Evolutionary conservation across 768 basidiomycete genomes (phyloP).

Genomic region (Kwoniella sp.): DNA sequence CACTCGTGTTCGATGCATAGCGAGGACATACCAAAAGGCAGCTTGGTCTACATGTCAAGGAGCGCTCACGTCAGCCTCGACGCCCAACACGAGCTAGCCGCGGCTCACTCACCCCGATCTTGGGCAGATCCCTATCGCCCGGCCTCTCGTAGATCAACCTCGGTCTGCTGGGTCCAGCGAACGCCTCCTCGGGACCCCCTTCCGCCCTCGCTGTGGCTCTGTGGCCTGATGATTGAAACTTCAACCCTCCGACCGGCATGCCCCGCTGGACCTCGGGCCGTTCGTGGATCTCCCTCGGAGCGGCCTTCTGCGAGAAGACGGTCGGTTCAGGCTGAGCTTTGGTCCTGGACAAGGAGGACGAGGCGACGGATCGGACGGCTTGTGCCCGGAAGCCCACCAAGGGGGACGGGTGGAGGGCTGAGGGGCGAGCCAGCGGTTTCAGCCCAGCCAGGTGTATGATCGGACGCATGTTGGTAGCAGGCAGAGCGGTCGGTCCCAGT

Average conservation of each 20-base stretch:
- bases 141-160: conserved; percentile 45
- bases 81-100: too few relatives aligned
- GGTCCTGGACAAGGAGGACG: neutral
- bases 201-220: neutral
- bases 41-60: conserved; percentile 13
- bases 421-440: neutral
- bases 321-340: conserved; percentile 19
- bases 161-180: conserved; percentile 43
- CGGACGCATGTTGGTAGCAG: neutral
- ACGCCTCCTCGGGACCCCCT: conserved; percentile 18
- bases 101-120: conserved; percentile 30
- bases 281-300: conserved; percentile 30
- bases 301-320: conserved; percentile 33
- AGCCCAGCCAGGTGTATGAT: neutral
- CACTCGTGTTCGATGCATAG: too few relatives aligned
- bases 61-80: neutral
- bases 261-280: conserved; percentile 32
- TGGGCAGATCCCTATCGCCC: conserved; percentile 39
- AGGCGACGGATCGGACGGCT: neutral
- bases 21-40: conserved; percentile 34
- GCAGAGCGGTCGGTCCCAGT: too few relatives aligned
- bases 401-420: neutral
- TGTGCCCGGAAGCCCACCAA: neutral
- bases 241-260: conserved; percentile 10
- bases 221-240: neutral